These are phyloP conservation scores for Fusarium sp. DNA, from an alignment of 2,329 filamentous ascomycete genomes.

Conservation along the genomic window DNA sequence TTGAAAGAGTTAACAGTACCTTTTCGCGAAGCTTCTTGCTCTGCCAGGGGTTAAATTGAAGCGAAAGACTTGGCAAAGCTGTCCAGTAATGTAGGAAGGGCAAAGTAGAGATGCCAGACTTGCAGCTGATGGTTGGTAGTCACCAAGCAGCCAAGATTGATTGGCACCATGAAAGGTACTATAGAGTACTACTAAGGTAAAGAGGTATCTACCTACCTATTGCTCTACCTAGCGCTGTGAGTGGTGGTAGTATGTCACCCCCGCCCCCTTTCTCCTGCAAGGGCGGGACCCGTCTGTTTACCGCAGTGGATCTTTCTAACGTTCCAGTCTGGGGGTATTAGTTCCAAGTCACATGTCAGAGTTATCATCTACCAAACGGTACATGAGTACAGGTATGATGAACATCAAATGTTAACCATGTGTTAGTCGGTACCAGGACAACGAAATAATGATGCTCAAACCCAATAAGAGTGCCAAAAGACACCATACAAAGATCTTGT, in stretches of 20 bases:
- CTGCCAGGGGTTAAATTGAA: conserved; percentile 19
- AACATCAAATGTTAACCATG: background rate
- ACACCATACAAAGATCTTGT: background rate
- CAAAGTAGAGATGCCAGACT: conserved; percentile 3
- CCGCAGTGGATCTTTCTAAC: background rate
- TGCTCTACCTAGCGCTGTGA: background rate
- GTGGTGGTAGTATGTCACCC: background rate
- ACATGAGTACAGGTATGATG: background rate
- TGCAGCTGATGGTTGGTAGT: background rate
- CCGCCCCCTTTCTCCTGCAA: conserved; percentile 15
- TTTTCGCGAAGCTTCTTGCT: conserved; percentile 22
- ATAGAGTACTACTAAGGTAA: no score
- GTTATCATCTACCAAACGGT: background rate
- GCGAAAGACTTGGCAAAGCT: conserved; percentile 31
- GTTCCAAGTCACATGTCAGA: conserved; percentile 29
- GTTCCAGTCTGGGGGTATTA: conserved; percentile 29
- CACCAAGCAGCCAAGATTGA: background rate
- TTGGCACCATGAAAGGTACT: background rate
- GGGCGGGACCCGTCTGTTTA: conserved; percentile 1
- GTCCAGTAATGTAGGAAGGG: background rate
- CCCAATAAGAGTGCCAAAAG: background rate
- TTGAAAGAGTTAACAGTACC: conserved; percentile 21
- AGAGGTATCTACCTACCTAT: background rate
- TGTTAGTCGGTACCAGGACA: background rate
- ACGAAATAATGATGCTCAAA: background rate